Evolutionary conservation across 2,329 filamentous ascomycete species (phyloP).

Genomic region (Cylindrodendrum hubeiense): DNA sequence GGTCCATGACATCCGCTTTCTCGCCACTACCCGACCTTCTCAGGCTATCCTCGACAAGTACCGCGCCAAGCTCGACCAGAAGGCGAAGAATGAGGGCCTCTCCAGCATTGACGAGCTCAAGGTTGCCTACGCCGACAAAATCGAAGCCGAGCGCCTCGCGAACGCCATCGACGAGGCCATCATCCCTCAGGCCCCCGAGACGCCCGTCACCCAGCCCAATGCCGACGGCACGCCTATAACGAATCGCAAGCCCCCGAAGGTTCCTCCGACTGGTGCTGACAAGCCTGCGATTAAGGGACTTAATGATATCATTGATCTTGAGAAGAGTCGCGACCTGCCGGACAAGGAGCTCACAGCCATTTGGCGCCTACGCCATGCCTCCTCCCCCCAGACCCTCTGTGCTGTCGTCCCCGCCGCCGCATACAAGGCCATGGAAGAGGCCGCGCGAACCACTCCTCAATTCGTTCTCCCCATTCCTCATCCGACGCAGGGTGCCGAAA

Average conservation of each 20-base stretch:
- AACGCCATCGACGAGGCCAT: conserved; percentile 65
- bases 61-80: conserved; percentile 83
- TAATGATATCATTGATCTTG: conserved; percentile 76
- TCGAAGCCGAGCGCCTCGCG: conserved; percentile 76
- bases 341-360: conserved; percentile 86
- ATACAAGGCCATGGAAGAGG: conserved; percentile 78
- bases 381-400: conserved; percentile 81
- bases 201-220: conserved; percentile 53
- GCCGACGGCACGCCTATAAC: conserved; percentile 18
- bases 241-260: conserved; percentile 26
- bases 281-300: conserved; percentile 59
- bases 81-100: conserved; percentile 80
- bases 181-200: conserved; percentile 52
- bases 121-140: conserved; percentile 87
- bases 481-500: conserved; percentile 79
- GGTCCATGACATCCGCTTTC: conserved; percentile 91
- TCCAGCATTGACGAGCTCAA: conserved; percentile 81
- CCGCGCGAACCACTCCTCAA: conserved; percentile 81
- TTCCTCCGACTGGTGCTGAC: conserved; percentile 33
- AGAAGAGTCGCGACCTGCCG: conserved; percentile 80
- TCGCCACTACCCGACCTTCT: conserved; percentile 80
- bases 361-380: conserved; percentile 90
- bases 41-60: conserved; percentile 85
- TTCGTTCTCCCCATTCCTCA: conserved; percentile 92
- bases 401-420: conserved; percentile 81